phyloP scores from a whole-genome alignment of 371 early-diverging fungal species.

The Mucor plumbeus region DNA sequence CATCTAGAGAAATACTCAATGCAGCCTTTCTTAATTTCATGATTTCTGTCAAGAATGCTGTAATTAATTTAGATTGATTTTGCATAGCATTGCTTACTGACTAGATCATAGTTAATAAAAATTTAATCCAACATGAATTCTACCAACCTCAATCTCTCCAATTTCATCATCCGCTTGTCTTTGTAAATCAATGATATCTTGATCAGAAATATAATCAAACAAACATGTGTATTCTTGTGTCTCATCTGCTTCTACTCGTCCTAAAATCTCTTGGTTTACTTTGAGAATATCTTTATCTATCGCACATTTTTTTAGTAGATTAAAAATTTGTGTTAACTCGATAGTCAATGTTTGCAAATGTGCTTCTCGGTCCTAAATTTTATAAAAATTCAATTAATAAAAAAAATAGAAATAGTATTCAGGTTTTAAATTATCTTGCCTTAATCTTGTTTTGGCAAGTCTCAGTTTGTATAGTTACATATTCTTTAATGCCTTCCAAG shows the following conservation, averaged over 20 bases:
- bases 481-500: slow-evolving; percentile 45
- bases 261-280: slow-evolving; percentile 30
- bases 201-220: slow-evolving; percentile 56
- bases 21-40: slow-evolving; percentile 32
- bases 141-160: slow-evolving; percentile 46
- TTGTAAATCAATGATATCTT: slow-evolving; percentile 52
- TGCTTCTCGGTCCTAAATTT: slow-evolving; percentile 40
- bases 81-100: slow-evolving; percentile 16
- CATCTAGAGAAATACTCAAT: slow-evolving; percentile 33
- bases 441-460: slow-evolving; percentile 33
- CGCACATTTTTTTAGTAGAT: slow-evolving; percentile 33
- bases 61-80: slow-evolving; percentile 33
- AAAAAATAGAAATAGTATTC: background rate
- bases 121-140: background rate
- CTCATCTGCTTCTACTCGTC: background rate
- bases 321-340: slow-evolving; percentile 47
- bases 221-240: slow-evolving; percentile 25
- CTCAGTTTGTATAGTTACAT: slow-evolving; percentile 31
- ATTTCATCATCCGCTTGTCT: slow-evolving; percentile 53
- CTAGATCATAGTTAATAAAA: background rate
- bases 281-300: slow-evolving; percentile 46
- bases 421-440: slow-evolving; percentile 6
- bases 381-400: background rate
- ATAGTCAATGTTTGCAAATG: slow-evolving; percentile 40
- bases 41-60: slow-evolving; percentile 33